Conservation (phyloP, 768 basidiomycete genomes). For the Termitomyces sp. region DNA sequence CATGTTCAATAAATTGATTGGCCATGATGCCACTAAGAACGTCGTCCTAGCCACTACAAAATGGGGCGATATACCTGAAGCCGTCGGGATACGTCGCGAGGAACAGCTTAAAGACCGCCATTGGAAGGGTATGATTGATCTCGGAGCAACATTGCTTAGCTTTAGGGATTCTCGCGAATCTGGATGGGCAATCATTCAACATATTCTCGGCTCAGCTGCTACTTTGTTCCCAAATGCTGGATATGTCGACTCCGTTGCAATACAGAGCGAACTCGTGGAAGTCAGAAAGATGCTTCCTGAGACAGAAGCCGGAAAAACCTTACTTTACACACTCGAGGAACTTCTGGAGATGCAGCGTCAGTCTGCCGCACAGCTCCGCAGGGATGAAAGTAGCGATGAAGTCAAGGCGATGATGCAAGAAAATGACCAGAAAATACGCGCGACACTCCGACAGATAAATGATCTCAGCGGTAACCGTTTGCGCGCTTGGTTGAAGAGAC, state of each 20-base stretch:
- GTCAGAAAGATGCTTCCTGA: slow-evolving; percentile 17
- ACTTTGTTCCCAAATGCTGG: not conserved
- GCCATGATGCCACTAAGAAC: slow-evolving; percentile 10
- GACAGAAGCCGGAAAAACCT: slow-evolving; percentile 17
- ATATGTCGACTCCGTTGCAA: slow-evolving; percentile 13
- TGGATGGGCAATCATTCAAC: slow-evolving; percentile 7
- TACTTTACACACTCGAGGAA: slow-evolving; percentile 14
- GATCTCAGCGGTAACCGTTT: slow-evolving; percentile 9
- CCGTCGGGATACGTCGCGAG: slow-evolving; percentile 5
- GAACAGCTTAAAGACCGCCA: slow-evolving; percentile 7
- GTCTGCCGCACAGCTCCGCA: slow-evolving; percentile 5
- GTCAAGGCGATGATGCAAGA: slow-evolving; percentile 13
- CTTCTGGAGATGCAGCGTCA: slow-evolving; percentile 9
- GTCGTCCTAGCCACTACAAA: slow-evolving; percentile 16
- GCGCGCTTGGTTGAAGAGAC: slow-evolving; percentile 4
- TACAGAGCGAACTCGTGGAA: slow-evolving; percentile 22
- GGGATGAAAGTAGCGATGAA: slow-evolving; percentile 4
- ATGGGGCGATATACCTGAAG: slow-evolving; percentile 6
- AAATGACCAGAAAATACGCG: slow-evolving; percentile 13
- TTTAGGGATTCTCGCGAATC: slow-evolving; percentile 6
- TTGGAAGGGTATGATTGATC: slow-evolving; percentile 9
- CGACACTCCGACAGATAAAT: slow-evolving; percentile 15
- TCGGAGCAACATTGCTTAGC: slow-evolving; percentile 6
- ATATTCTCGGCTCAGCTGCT: slow-evolving; percentile 6
- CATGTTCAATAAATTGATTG: slow-evolving; percentile 14